Evolutionary conservation across 2,329 filamentous ascomycete species (phyloP).

Genomic region (Microcyclospora pomicola): DNA sequence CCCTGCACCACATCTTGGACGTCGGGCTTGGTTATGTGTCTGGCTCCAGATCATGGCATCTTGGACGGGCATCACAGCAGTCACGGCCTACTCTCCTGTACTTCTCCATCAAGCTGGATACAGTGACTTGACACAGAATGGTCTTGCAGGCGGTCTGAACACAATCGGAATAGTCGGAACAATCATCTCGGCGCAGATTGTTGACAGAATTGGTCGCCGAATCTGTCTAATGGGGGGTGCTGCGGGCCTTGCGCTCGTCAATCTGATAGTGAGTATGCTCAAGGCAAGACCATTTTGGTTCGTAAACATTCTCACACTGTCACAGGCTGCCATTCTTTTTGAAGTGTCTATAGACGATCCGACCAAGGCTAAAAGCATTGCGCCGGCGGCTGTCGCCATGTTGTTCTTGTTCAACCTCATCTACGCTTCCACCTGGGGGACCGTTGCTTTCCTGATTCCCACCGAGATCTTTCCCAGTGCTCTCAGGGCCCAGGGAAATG

Average conservation of each 20-base stretch:
- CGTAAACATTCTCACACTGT: neutral
- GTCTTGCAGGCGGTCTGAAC: constrained; percentile 38
- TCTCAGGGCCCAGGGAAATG: constrained; percentile 45
- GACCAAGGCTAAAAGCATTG: constrained; percentile 25
- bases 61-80: constrained; percentile 32
- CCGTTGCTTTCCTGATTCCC: constrained; percentile 36
- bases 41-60: constrained; percentile 33
- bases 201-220: constrained; percentile 36
- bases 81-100: constrained; percentile 20
- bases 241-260: constrained; percentile 27
- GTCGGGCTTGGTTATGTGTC: constrained; percentile 31
- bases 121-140: constrained; percentile 29
- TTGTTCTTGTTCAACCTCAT: constrained; percentile 38
- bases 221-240: constrained; percentile 29
- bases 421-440: constrained; percentile 39
- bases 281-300: neutral
- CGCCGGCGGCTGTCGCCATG: constrained; percentile 35
- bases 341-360: constrained; percentile 27
- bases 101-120: constrained; percentile 24
- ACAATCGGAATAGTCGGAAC: constrained; percentile 40
- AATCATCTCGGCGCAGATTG: constrained; percentile 37
- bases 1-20: constrained; percentile 22
- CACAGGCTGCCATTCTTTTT: constrained; percentile 27
- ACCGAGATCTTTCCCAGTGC: constrained; percentile 45
- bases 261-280: constrained; percentile 22